These are phyloP conservation scores for Colletotrichum aenigma DNA, from an alignment of 2,329 filamentous ascomycete genomes.

Conservation along the genomic window DNA sequence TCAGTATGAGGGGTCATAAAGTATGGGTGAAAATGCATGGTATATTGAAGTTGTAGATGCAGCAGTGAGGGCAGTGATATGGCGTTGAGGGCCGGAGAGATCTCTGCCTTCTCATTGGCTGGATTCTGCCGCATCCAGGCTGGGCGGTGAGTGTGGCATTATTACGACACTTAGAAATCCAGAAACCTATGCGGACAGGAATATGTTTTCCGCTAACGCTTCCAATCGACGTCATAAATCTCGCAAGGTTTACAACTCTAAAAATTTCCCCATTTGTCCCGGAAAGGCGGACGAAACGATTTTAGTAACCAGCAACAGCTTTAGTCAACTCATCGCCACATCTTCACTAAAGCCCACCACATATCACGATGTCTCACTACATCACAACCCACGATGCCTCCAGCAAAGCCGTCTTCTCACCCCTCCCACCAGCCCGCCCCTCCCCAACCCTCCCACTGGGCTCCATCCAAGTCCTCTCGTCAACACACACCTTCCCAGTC, in stretches of 20 bases:
- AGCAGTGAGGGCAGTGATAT: too few relatives aligned
- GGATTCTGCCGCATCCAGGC: too few relatives aligned
- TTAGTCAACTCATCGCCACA: not conserved
- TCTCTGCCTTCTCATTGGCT: too few relatives aligned
- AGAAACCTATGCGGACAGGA: not conserved
- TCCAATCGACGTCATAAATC: not conserved
- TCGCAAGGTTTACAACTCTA: rapidly evolving
- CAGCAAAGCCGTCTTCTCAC: not conserved
- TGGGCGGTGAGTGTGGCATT: too few relatives aligned
- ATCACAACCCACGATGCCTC: not conserved
- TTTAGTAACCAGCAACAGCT: too few relatives aligned
- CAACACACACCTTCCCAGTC: not conserved
- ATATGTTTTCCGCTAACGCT: not conserved
- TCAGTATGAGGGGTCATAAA: too few relatives aligned
- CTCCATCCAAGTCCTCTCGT: not conserved
- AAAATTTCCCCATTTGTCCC: too few relatives aligned
- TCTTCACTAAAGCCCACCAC: rapidly evolving
- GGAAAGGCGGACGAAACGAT: too few relatives aligned
- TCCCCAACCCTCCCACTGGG: not conserved
- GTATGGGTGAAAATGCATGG: too few relatives aligned
- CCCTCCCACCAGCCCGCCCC: not conserved
- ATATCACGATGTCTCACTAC: not conserved
- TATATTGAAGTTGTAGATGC: too few relatives aligned
- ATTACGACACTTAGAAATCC: not conserved
- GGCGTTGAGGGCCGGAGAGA: too few relatives aligned